These are phyloP conservation scores for Camptophora hylomeconis DNA, from an alignment of 2,329 filamentous ascomycete species.

Conservation along the genomic window DNA sequence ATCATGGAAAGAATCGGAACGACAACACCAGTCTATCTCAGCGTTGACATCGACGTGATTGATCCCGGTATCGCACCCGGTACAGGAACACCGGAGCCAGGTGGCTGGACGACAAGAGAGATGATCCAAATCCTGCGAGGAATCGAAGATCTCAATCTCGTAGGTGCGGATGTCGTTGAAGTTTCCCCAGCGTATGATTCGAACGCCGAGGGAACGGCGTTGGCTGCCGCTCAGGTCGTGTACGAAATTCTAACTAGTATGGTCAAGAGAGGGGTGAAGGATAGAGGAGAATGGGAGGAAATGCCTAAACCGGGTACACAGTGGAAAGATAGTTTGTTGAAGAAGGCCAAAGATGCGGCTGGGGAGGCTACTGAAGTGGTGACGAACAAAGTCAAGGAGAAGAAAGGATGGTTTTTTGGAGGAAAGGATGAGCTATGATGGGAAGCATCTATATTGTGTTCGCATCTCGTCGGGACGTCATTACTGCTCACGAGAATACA, in stretches of 20 bases:
- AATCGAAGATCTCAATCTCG: conserved; percentile 16
- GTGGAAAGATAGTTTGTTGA: too few species aligned
- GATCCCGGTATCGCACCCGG: conserved; percentile 23
- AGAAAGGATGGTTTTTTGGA: too few species aligned
- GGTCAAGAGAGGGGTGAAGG: conserved; percentile 30
- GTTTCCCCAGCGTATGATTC: conserved; percentile 41
- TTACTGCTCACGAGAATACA: conserved; percentile 2
- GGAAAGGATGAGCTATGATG: conserved; percentile 4
- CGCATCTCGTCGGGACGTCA: background rate
- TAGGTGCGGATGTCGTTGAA: conserved; percentile 19
- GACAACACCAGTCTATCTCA: conserved; percentile 36
- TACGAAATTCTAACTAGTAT: conserved; percentile 67
- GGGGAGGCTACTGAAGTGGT: conserved; percentile 1
- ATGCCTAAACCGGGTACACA: conserved; percentile 11
- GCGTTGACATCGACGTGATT: conserved; percentile 23
- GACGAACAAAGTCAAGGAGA: conserved; percentile 7
- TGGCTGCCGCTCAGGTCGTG: conserved; percentile 71
- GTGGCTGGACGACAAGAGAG: conserved; percentile 19
- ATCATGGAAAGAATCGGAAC: conserved; percentile 63
- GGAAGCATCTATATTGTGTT: background rate
- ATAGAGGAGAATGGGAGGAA: conserved; percentile 17
- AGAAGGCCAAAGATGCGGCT: conserved; percentile 2
- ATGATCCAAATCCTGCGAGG: conserved; percentile 17
- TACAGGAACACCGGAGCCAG: conserved; percentile 19
- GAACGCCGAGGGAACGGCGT: conserved; percentile 62